These are phyloP conservation scores for Fusarium stilboides DNA, from an alignment of 2,329 filamentous ascomycete genomes.

Conservation along the genomic window DNA sequence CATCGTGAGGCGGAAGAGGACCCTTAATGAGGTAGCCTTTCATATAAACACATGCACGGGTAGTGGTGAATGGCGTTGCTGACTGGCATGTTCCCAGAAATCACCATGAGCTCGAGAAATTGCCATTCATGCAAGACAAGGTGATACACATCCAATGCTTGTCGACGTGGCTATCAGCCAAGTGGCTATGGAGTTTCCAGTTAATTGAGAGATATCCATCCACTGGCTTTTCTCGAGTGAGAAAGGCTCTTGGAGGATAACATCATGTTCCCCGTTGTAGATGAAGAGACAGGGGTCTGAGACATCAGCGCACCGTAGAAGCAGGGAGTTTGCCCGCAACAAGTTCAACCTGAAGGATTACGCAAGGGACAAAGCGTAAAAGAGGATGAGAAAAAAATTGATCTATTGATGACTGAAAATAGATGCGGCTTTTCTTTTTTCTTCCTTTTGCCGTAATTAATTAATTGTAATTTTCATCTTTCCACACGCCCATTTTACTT, in stretches of 20 bases:
- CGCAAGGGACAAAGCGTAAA: conserved; percentile 12
- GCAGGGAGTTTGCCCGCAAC: conserved; percentile 21
- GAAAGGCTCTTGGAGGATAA: not conserved
- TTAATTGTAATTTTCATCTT: not conserved
- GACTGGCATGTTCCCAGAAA: conserved; percentile 3
- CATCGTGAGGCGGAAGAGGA: not conserved
- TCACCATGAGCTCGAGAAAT: not conserved
- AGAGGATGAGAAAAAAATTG: not conserved
- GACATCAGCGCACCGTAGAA: conserved; percentile 32
- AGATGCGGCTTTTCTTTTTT: not conserved
- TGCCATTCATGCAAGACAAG: conserved; percentile 9
- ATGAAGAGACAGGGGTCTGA: conserved; percentile 24
- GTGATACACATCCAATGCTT: not conserved
- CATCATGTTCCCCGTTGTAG: not conserved
- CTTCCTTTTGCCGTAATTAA: not conserved
- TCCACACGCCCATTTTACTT: not conserved
- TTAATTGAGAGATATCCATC: not conserved
- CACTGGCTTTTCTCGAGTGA: conserved; percentile 4
- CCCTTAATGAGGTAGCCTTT: not conserved
- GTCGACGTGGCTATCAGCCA: not conserved
- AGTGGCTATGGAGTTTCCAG: not conserved
- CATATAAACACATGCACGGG: no score
- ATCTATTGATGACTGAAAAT: not conserved
- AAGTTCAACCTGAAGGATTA: not conserved
- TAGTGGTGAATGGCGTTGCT: not conserved